These are phyloP conservation scores for Pisolithus thermaeus DNA, from an alignment of 1,284 basidiomycete genomes.

Conservation along the genomic window DNA sequence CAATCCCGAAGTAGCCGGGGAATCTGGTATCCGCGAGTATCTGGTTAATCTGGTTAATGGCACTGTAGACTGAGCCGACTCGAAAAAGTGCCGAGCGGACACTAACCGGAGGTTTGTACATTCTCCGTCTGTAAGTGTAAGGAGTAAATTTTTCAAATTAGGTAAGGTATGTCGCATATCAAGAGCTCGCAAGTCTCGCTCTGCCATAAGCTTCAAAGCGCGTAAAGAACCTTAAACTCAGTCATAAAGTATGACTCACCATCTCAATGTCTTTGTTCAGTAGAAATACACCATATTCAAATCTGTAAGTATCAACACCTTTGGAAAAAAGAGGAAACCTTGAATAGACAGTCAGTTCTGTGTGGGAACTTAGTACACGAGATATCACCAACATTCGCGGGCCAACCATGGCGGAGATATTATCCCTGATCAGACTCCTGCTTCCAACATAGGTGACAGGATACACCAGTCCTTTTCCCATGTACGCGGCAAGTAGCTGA, in stretches of 20 bases:
- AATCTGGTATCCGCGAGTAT: constrained; percentile 16
- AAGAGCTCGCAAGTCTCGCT: constrained; percentile 78
- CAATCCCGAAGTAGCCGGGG: constrained; percentile 20
- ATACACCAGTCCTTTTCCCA: constrained; percentile 76
- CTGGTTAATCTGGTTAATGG: constrained; percentile 16
- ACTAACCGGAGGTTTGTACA: constrained; percentile 43
- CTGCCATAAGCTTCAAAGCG: constrained; percentile 74
- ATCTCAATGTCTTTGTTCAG: constrained; percentile 97
- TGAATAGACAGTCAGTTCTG: constrained; percentile 12
- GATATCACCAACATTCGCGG: constrained; percentile 72
- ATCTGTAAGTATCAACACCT: constrained; percentile 93
- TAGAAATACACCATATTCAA: constrained; percentile 96
- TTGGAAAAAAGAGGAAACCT: constrained; percentile 94
- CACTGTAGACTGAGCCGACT: constrained; percentile 12
- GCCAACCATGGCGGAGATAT: constrained; percentile 90
- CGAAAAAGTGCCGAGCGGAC: not conserved
- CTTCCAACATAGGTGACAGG: constrained; percentile 87
- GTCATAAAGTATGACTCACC: constrained; percentile 40
- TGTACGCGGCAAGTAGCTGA: constrained; percentile 74
- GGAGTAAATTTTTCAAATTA: constrained; percentile 90
- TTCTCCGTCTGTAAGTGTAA: constrained; percentile 76
- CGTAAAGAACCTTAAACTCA: constrained; percentile 5
- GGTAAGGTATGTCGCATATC: constrained; percentile 96
- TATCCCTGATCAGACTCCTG: constrained; percentile 82
- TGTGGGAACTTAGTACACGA: constrained; percentile 3